Conservation (phyloP, 371 early-diverging fungal genomes). For the Rhizopus arrhizus region DNA sequence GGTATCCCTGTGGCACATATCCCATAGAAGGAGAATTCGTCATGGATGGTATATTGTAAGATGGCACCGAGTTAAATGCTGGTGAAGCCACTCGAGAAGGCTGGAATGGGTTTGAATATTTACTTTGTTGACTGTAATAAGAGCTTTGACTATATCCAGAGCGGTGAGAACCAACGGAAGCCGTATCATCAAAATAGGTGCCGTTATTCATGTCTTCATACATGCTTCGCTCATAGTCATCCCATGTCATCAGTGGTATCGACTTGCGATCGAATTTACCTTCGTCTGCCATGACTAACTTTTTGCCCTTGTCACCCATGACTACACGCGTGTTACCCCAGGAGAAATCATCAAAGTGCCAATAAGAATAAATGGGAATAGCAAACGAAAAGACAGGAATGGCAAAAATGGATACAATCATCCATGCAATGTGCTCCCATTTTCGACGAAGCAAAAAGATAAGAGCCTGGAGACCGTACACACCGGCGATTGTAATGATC, state of each 20-base stretch:
- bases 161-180: constrained; percentile 27
- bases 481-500: constrained; percentile 68
- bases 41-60: constrained; percentile 4
- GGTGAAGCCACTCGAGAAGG: constrained; percentile 14
- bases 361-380: constrained; percentile 85
- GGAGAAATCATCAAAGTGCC: constrained; percentile 96
- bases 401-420: constrained; percentile 86
- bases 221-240: constrained; percentile 76
- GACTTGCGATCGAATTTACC: constrained; percentile 71
- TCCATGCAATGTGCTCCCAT: constrained; percentile 93
- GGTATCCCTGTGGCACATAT: not conserved
- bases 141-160: constrained; percentile 45
- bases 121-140: constrained; percentile 31
- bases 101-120: not conserved
- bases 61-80: constrained; percentile 12
- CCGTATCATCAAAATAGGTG: constrained; percentile 28
- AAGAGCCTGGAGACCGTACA: constrained; percentile 80
- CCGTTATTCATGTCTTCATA: constrained; percentile 25
- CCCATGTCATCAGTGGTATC: constrained; percentile 81
- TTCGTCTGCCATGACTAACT: constrained; percentile 59
- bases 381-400: constrained; percentile 80
- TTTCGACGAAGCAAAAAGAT: constrained; percentile 81
- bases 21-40: not conserved
- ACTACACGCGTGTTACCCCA: constrained; percentile 96
- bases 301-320: constrained; percentile 75